Base-by-base conservation (phyloP, 352 stramenopile species). In the Phytophthora ohioensis region DNA sequence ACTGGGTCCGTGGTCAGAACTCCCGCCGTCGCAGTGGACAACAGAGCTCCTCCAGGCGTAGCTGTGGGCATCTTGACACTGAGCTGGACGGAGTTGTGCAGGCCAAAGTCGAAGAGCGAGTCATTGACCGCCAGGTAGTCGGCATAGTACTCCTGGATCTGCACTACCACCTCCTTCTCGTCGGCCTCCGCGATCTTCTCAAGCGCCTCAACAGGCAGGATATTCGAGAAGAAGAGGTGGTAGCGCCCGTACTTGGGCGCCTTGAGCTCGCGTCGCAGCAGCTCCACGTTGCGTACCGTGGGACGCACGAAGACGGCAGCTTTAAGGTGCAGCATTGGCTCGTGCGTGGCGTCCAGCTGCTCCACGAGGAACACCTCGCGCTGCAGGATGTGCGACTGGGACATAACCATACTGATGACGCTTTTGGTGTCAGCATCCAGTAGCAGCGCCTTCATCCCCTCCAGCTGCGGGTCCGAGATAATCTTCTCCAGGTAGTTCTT, bases 221-320 rank as follows among this genome's bases (percentile, higher is more conserved):
- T 98, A 61, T 98, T 99, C 38, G 92, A 97, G 81, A 99, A 99
- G 79, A 99, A 99, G 53, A 99, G 87, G 80, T 99, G 97, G 83
- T 99, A 99, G 81, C 99, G 95, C 3, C 88, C 84, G 77, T 98
- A 99, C 67, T 98, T 97, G 30, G 97, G 97, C 47, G 85, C 78
- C 63, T 92, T 88, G 12, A 99, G 81, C 82, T 99, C 98, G 13
- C 84, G 76, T 41, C 83, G 87, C 27, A 99, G 81, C 43, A 98
- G 74, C 69, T 98, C 94, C 32, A 99, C 75, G 69, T 98, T 99
- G 3, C 73, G 78, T 36, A 91, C 73, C 11, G 94, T 99, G 2
- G 97, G 97, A 15, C 97, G 95, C 36, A 99, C 73, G 57, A 99
- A 99, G 38, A 96, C 90, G 3, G 98, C 90, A 12, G 97, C 97